A percentile compares a stretch with the other conserved stretches of the same genome.
Evolutionary conservation across 331 rosid genomes (phyloP).

Genomic region (Quercus lobata): DNA sequence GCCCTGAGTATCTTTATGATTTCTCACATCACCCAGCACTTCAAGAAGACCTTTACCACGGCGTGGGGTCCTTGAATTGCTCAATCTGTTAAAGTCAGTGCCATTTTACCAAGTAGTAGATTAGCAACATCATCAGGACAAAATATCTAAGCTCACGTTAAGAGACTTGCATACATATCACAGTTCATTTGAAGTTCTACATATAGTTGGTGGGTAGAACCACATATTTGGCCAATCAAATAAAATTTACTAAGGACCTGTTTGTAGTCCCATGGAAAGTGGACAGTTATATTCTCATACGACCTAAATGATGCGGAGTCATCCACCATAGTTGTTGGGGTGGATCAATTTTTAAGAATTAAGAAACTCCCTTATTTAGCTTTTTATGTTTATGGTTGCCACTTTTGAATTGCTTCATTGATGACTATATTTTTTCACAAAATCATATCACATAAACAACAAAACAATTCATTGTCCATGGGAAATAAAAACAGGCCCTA

Average conservation of each 20-base stretch:
- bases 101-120: not conserved
- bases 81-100: slow-evolving; percentile 53
- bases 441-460: not conserved
- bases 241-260: not conserved
- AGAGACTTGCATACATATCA: slow-evolving; percentile 12
- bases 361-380: not conserved
- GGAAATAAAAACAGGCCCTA: not conserved
- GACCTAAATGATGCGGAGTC: not conserved
- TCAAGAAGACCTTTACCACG: slow-evolving; percentile 32
- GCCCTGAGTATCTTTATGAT: slow-evolving; percentile 30
- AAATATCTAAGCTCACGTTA: not conserved
- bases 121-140: slow-evolving; percentile 17
- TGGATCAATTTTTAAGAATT: not conserved
- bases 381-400: not conserved
- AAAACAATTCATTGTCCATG: slow-evolving; percentile 11
- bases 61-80: slow-evolving; percentile 38
- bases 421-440: not conserved
- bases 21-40: slow-evolving; percentile 36
- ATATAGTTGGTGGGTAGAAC: too few species aligned
- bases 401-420: not conserved
- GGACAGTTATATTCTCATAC: not conserved
- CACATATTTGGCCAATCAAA: not conserved
- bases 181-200: not conserved
- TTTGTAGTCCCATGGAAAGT: not conserved
- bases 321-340: not conserved